A percentile compares a stretch with the other conserved stretches of the same genome.
phyloP scores from a whole-genome alignment of 352 stramenopile species.

The Phytophthora pisi region DNA sequence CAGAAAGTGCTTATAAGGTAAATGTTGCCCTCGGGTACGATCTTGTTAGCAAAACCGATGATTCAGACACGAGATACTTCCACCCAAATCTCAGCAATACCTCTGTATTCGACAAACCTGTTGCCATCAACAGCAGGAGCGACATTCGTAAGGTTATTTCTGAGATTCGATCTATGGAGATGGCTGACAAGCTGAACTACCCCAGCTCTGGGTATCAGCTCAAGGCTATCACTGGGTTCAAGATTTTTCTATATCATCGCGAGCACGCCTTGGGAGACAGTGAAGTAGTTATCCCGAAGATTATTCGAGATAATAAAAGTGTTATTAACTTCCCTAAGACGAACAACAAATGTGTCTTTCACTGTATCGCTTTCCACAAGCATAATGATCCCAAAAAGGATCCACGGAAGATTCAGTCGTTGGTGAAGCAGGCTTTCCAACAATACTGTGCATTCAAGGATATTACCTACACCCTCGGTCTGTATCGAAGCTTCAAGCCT shows the following conservation, averaged over 20 bases:
- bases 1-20: conserved; percentile 7
- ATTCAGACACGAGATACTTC: not conserved
- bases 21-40: conserved; percentile 19
- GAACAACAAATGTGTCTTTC: conserved; percentile 15
- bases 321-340: conserved; percentile 16
- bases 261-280: conserved; percentile 24
- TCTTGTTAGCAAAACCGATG: conserved; percentile 4
- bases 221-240: conserved; percentile 24
- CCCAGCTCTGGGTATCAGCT: conserved; percentile 15
- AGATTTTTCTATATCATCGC: conserved; percentile 24
- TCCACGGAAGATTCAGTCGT: not conserved
- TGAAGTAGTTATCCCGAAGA: not conserved
- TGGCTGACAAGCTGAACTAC: conserved; percentile 27
- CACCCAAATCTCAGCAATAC: conserved; percentile 10
- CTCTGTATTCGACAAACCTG: conserved; percentile 9
- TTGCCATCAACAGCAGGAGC: conserved; percentile 22
- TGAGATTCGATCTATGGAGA: conserved; percentile 22
- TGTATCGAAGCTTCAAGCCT: conserved; percentile 2
- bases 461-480: not conserved
- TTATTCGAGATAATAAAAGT: conserved; percentile 9
- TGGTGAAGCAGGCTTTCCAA: conserved; percentile 3
- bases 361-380: conserved; percentile 8
- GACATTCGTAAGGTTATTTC: conserved; percentile 24
- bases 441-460: conserved; percentile 7
- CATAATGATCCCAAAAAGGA: not conserved